Conservation (phyloP, 148 eudicot genomes). For the Fagopyrum tataricum region DNA sequence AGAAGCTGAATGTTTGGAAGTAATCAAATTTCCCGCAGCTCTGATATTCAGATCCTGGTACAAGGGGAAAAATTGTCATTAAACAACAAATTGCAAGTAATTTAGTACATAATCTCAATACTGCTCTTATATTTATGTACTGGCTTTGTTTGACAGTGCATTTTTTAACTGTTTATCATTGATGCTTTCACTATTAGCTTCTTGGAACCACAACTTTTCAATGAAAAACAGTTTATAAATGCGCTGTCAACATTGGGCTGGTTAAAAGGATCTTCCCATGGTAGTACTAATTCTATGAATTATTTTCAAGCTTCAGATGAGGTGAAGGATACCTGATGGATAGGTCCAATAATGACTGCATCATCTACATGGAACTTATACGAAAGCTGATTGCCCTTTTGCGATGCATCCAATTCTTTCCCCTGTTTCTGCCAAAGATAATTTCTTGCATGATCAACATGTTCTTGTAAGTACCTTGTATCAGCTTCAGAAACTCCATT, state of each 20-base stretch:
- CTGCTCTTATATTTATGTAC: no score
- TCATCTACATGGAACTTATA: constrained; percentile 17
- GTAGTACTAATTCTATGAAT: no score
- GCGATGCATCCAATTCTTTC: not conserved
- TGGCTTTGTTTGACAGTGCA: no score
- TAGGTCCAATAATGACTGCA: constrained; percentile 12
- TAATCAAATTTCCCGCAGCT: constrained; percentile 16
- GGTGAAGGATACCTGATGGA: constrained; percentile 17
- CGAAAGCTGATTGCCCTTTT: not conserved
- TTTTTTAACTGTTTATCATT: no score
- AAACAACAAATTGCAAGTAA: not conserved
- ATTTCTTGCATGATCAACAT: constrained; percentile 35
- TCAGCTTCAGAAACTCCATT: constrained; percentile 34
- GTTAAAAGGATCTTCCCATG: not conserved
- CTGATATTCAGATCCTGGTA: constrained; percentile 29
- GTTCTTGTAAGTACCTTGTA: constrained; percentile 29
- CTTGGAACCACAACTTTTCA: no score
- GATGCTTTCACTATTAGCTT: no score
- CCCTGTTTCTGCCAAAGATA: constrained; percentile 29
- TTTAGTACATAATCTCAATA: not conserved
- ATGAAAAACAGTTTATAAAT: no score
- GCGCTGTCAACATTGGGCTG: not conserved
- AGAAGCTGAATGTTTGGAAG: constrained; percentile 15
- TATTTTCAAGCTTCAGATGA: not conserved
- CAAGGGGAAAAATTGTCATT: not conserved